phyloP scores from a whole-genome alignment of 2,329 filamentous ascomycete genomes.

The Remersonia thermophila region DNA sequence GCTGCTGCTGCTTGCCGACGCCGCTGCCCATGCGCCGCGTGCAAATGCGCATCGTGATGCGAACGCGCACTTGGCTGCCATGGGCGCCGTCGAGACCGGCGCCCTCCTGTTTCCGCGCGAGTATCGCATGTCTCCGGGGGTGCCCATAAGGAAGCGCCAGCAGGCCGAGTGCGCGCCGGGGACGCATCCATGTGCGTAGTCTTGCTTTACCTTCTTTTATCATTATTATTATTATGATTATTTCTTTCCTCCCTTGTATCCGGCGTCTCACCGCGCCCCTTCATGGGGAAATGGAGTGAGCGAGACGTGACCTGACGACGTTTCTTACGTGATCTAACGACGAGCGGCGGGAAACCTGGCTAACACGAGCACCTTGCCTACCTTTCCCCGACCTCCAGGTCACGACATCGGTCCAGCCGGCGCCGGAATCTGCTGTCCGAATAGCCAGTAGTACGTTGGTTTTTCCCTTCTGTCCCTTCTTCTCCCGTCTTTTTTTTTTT shows the following conservation, averaged over 20 bases:
- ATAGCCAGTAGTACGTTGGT: constrained; percentile 13
- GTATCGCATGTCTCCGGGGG: constrained; percentile 9
- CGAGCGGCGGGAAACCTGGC: background rate
- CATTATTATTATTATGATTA: no score
- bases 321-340: no score
- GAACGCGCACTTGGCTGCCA: no score
- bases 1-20: constrained; percentile 6
- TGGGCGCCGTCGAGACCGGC: constrained; percentile 12
- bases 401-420: constrained; percentile 12
- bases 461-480: background rate
- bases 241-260: no score
- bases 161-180: constrained; percentile 6
- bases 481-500: background rate
- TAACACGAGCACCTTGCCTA: background rate
- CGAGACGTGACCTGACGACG: no score
- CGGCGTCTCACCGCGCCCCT: no score
- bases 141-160: constrained; percentile 11
- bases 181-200: constrained; percentile 13
- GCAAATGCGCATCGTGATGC: no score
- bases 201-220: no score
- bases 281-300: no score
- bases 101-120: constrained; percentile 12
- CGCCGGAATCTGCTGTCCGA: constrained; percentile 9
- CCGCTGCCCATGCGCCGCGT: constrained; percentile 1
- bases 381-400: no score